Evolutionary conservation across 2,329 filamentous ascomycete species (phyloP), one percentile per base, ranked within the genome.

Genomic region (Clonostachys solani): DNA sequence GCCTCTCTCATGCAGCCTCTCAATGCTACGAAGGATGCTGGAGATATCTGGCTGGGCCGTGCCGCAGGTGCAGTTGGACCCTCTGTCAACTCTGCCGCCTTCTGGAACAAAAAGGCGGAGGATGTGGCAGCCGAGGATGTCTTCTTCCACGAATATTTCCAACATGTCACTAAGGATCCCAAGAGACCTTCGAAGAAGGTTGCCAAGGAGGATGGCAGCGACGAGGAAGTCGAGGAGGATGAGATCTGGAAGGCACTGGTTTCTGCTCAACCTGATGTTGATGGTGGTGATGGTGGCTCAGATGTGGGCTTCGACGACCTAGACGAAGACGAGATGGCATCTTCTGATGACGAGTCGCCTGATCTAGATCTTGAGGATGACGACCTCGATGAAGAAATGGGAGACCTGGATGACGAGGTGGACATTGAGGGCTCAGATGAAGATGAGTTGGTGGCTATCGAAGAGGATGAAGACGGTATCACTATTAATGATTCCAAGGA

Each of bases 81-180:
- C 9, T 63, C 70, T 6, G 77, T 99, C 65, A 99, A 99, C 68
- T 86, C 86, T 2, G 87, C 95, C 52, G 75, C 82, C 4, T 99
- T 99, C 75, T 96, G 91, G 89, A 86, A 85, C 59, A 90, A 89
- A 80, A 92, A 90, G 71, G 77, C 80, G n/a, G 85, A 90, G 53
- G 85, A 97, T 46, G 86, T 99, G 41, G 84, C 87, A 4, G 89
- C 84, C 1, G 92, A 99, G 54, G 94, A 99, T 62, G 88, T 91
- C 37, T 99, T 99, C 81, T 99, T 99, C 81, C 94, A 99, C 67
- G 85, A 90, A 55, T 99, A 99, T 80, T 99, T 99, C 69, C 85
- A 82, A 50, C 81, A 85, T 51, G 63, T 64, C 48, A 80, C 86
- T 61, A 69, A 61, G 45, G 38, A 73, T 57, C 76, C 77, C 56